A percentile compares a stretch with the other conserved stretches of the same genome.
phyloP scores from a whole-genome alignment of 2,329 filamentous ascomycete genomes.

The Colletotrichum phormii region DNA sequence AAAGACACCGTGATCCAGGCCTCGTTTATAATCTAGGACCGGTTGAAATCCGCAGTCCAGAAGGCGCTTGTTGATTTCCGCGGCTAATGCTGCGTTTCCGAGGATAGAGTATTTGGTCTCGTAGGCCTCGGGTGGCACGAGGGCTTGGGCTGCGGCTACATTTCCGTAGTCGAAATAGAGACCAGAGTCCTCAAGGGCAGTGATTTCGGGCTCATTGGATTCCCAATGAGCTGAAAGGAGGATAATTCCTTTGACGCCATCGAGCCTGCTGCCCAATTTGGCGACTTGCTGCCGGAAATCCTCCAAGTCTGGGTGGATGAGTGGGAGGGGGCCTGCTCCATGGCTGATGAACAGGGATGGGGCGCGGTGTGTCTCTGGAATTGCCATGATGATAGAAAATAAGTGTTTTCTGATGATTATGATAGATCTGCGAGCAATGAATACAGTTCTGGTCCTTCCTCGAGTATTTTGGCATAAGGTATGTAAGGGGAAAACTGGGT shows the following conservation, averaged over 20 bases:
- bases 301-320: background rate
- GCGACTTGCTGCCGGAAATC: background rate
- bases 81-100: background rate
- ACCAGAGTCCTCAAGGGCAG: background rate
- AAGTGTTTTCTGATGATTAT: background rate
- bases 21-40: background rate
- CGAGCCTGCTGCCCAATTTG: background rate
- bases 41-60: background rate
- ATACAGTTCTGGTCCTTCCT: no score
- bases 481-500: no score
- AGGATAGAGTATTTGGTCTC: background rate
- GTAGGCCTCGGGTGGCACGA: background rate
- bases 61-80: background rate
- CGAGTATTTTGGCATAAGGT: no score
- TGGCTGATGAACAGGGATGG: background rate
- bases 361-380: background rate
- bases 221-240: background rate
- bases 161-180: background rate
- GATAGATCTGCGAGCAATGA: background rate
- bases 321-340: background rate
- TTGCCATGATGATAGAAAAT: background rate
- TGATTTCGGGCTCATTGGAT: background rate
- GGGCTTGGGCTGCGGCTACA: background rate
- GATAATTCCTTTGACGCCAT: background rate
- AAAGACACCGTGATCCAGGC: background rate